Evolutionary conservation across 2,329 filamentous ascomycete genomes (phyloP).

Genomic region (Aureobasidium sp.): DNA sequence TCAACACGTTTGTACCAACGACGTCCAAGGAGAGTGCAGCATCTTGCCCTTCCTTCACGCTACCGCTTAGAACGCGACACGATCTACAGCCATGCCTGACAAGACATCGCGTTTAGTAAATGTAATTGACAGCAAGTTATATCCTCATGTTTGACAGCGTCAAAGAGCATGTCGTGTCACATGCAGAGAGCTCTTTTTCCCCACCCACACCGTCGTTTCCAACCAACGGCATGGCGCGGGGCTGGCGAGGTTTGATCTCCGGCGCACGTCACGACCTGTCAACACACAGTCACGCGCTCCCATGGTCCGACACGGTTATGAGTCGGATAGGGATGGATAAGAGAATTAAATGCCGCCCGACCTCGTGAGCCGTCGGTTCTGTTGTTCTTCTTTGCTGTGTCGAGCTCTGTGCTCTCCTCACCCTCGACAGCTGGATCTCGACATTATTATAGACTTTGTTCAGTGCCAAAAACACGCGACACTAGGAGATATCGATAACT

Average conservation of each 20-base stretch:
- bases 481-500: background rate
- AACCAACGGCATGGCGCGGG: constrained; percentile 9
- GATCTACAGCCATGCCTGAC: background rate
- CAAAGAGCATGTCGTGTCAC: constrained; percentile 6
- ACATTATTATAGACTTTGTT: background rate
- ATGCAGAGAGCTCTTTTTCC: background rate
- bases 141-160: background rate
- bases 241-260: background rate
- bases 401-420: background rate
- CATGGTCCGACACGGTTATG: background rate
- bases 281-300: constrained; percentile 1
- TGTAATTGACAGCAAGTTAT: background rate
- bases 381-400: background rate
- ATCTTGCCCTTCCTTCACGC: background rate
- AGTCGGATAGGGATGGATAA: background rate
- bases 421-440: background rate
- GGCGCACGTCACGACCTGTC: constrained; percentile 3
- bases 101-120: background rate
- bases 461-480: background rate
- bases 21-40: background rate
- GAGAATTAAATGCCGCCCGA: background rate
- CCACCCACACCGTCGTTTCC: constrained; percentile 7
- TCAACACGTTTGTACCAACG: background rate
- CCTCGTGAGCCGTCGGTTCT: background rate
- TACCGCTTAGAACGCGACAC: background rate